Conservation (phyloP, 371 early-diverging fungal species). For the Cokeromyces recurvatus region DNA sequence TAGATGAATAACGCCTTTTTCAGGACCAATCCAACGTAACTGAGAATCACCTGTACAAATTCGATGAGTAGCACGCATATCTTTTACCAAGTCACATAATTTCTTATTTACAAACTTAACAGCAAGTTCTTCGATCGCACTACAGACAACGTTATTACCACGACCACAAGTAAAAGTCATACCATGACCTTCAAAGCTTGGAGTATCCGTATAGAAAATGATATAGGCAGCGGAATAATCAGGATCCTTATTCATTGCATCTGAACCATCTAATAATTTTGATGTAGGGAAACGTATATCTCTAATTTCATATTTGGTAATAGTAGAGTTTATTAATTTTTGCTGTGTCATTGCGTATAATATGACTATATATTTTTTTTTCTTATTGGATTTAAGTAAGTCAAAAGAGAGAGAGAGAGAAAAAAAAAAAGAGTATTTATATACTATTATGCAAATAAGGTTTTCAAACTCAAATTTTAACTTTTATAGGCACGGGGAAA, state of each 20-base stretch:
- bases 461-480: no score
- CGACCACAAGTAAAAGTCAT: slow-evolving; percentile 51
- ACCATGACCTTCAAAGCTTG: slow-evolving; percentile 37
- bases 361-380: no score
- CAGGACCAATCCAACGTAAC: slow-evolving; percentile 46
- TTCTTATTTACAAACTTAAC: slow-evolving; percentile 37
- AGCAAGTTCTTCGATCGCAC: slow-evolving; percentile 40
- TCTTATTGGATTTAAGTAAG: no score
- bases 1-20: slow-evolving; percentile 48
- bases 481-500: no score
- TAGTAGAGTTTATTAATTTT: slow-evolving; percentile 21
- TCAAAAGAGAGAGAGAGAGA: no score
- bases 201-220: slow-evolving; percentile 39
- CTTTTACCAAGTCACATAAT: slow-evolving; percentile 22
- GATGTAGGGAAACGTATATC: slow-evolving; percentile 53
- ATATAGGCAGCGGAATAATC: slow-evolving; percentile 53
- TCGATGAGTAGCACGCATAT: slow-evolving; percentile 45
- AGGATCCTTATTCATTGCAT: slow-evolving; percentile 54
- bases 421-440: no score
- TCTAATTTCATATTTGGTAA: slow-evolving; percentile 38
- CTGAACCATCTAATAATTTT: slow-evolving; percentile 41
- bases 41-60: slow-evolving; percentile 50
- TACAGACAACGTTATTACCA: slow-evolving; percentile 42
- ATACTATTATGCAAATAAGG: no score
- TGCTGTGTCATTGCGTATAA: no score